Evolutionary conservation across 2,329 filamentous ascomycete species (phyloP).

Genomic region (Magnaporthiopsis rhizophila): DNA sequence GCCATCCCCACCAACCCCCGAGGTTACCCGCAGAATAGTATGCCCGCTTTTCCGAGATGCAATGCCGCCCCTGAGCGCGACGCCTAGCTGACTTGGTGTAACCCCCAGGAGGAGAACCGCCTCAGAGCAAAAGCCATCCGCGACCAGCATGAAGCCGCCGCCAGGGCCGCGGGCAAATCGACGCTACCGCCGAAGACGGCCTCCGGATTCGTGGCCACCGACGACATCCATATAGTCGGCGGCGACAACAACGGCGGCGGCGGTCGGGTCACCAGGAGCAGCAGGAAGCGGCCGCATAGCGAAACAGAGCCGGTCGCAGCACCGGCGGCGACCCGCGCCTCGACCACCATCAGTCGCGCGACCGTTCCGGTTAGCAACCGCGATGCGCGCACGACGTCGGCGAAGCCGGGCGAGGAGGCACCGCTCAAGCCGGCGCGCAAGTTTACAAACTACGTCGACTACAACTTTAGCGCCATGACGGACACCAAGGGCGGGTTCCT

Average conservation of each 20-base stretch:
- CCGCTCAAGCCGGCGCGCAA: constrained; percentile 69
- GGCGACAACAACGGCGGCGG: constrained; percentile 10
- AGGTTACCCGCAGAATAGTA: constrained; percentile 47
- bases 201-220: constrained; percentile 65
- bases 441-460: constrained; percentile 92
- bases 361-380: constrained; percentile 52
- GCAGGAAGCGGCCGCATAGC: constrained; percentile 62
- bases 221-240: constrained; percentile 48
- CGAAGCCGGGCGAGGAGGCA: constrained; percentile 28
- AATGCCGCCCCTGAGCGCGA: background rate
- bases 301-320: background rate
- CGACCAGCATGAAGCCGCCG: constrained; percentile 61
- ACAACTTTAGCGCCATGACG: constrained; percentile 96
- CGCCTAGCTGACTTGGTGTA: constrained; percentile 11
- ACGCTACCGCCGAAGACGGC: constrained; percentile 40
- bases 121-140: constrained; percentile 83
- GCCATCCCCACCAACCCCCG: constrained; percentile 43
- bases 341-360: constrained; percentile 45
- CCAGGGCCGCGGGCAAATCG: constrained; percentile 34
- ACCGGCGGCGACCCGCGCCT: background rate
- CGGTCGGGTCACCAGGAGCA: constrained; percentile 27
- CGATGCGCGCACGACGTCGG: constrained; percentile 43
- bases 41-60: constrained; percentile 15
- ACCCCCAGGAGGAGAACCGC: constrained; percentile 68
- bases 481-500: constrained; percentile 97